These are phyloP conservation scores for Naganishia sp. DNA, from an alignment of 1,284 basidiomycete genomes.

Conservation along the genomic window DNA sequence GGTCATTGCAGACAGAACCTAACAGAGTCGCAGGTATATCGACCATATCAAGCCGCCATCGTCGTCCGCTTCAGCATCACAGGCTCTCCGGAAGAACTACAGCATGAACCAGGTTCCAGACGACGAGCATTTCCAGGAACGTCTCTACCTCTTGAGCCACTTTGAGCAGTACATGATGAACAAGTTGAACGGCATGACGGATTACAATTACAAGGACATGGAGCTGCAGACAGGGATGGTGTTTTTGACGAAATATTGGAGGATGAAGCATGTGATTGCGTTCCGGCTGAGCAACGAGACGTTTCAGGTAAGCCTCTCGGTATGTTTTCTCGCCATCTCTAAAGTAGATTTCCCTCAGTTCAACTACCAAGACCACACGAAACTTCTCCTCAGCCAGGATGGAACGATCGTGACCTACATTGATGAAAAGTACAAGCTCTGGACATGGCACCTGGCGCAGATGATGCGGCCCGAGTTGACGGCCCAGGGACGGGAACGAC, in stretches of 20 bases:
- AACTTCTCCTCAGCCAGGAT: conserved; percentile 80
- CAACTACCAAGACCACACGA: conserved; percentile 98
- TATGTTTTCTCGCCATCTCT: neutral
- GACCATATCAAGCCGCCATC: conserved; percentile 40
- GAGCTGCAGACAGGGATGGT: conserved; percentile 77
- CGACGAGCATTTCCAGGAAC: conserved; percentile 51
- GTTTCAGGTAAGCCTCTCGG: conserved; percentile 66
- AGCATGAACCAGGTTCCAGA: conserved; percentile 35
- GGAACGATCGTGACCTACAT: conserved; percentile 83
- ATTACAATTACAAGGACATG: conserved; percentile 72
- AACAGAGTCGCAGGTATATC: conserved; percentile 20
- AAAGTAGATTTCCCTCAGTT: conserved; percentile 59
- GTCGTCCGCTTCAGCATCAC: neutral
- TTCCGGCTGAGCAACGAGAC: conserved; percentile 94
- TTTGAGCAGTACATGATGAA: conserved; percentile 92
- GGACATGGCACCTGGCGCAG: conserved; percentile 71
- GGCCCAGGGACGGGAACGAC: conserved; percentile 24
- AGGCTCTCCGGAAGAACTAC: conserved; percentile 17
- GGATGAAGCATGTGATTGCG: conserved; percentile 95
- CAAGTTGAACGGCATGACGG: conserved; percentile 73
- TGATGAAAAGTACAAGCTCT: conserved; percentile 79
- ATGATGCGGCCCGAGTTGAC: conserved; percentile 54
- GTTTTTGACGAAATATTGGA: conserved; percentile 91
- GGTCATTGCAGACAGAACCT: neutral
- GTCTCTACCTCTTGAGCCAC: conserved; percentile 86